Conservation (phyloP, 2,329 filamentous ascomycete species). For the Sordariomycetes sp. region DNA sequence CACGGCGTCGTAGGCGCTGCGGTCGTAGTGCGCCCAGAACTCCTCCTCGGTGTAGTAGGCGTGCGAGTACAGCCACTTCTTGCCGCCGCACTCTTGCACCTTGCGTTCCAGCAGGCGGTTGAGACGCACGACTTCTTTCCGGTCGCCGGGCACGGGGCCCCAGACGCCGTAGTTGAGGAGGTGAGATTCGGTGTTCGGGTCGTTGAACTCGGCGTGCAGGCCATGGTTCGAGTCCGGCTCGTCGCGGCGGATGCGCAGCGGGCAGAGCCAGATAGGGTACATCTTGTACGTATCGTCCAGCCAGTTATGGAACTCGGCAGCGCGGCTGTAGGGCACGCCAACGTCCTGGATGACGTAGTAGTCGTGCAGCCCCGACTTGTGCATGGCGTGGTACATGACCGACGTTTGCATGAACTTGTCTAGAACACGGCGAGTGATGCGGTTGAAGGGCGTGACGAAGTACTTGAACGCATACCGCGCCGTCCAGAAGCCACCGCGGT, state of each 20-base stretch:
- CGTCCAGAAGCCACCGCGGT: slow-evolving; percentile 62
- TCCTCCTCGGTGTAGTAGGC: slow-evolving; percentile 59
- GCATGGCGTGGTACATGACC: slow-evolving; percentile 56
- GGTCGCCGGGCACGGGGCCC: slow-evolving; percentile 36
- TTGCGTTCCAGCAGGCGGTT: slow-evolving; percentile 54
- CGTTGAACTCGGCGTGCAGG: slow-evolving; percentile 35
- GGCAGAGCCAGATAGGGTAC: slow-evolving; percentile 50
- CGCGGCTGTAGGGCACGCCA: slow-evolving; percentile 34
- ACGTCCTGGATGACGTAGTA: slow-evolving; percentile 59
- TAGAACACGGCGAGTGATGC: slow-evolving; percentile 49
- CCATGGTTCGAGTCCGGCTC: slow-evolving; percentile 32
- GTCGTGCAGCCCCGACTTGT: slow-evolving; percentile 50
- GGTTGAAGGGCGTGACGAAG: slow-evolving; percentile 57
- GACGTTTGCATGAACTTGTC: slow-evolving; percentile 55
- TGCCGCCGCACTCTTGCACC: slow-evolving; percentile 49
- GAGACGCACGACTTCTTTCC: slow-evolving; percentile 35
- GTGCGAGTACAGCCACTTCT: slow-evolving; percentile 64
- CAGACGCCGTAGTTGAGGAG: slow-evolving; percentile 57
- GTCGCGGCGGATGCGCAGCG: slow-evolving; percentile 33
- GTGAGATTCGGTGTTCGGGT: slow-evolving; percentile 21
- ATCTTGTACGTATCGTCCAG: slow-evolving; percentile 33
- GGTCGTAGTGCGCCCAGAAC: slow-evolving; percentile 59
- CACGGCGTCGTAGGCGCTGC: slow-evolving; percentile 47
- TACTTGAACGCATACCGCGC: slow-evolving; percentile 54
- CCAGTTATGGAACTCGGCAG: slow-evolving; percentile 36